Percentiles rank a stretch among this genome's conserved stretches.
Evolutionary conservation across 2,329 filamentous ascomycete genomes (phyloP).

Genomic region (Penicillium frequentans): DNA sequence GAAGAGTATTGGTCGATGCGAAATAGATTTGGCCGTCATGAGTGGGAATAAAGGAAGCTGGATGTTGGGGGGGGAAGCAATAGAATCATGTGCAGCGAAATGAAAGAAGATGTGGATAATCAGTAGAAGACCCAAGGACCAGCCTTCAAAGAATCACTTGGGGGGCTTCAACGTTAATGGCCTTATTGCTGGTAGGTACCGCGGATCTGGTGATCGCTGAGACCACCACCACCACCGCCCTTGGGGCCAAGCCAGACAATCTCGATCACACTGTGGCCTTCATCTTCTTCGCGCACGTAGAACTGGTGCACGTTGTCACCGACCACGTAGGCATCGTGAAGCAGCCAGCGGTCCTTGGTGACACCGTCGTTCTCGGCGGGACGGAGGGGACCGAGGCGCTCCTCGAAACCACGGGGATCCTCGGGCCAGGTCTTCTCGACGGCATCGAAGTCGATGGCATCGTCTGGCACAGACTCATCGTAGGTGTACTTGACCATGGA

Average conservation of each 20-base stretch:
- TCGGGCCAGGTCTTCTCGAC: conserved; percentile 48
- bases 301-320: conserved; percentile 46
- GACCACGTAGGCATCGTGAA: conserved; percentile 39
- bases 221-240: conserved; percentile 37
- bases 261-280: conserved; percentile 44
- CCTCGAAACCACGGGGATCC: conserved; percentile 42
- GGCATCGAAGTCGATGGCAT: conserved; percentile 44
- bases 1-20: conserved; percentile 12
- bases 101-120: conserved; percentile 26
- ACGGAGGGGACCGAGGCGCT: conserved; percentile 41
- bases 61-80: conserved; percentile 13
- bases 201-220: conserved; percentile 30
- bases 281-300: conserved; percentile 42
- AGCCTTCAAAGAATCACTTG: conserved; percentile 30
- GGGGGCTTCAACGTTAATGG: conserved; percentile 2
- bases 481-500: conserved; percentile 46
- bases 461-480: conserved; percentile 34
- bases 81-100: conserved; percentile 39
- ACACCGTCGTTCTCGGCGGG: conserved; percentile 41
- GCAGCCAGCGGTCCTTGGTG: conserved; percentile 43
- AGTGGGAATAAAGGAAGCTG: conserved; percentile 8
- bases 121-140: conserved; percentile 31
- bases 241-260: conserved; percentile 45
- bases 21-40: conserved; percentile 19
- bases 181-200: conserved; percentile 30